A percentile compares a stretch with the other conserved stretches of the same genome.
phyloP scores from a whole-genome alignment of 768 basidiomycete genomes.

The Rhizopogon salebrosus region DNA sequence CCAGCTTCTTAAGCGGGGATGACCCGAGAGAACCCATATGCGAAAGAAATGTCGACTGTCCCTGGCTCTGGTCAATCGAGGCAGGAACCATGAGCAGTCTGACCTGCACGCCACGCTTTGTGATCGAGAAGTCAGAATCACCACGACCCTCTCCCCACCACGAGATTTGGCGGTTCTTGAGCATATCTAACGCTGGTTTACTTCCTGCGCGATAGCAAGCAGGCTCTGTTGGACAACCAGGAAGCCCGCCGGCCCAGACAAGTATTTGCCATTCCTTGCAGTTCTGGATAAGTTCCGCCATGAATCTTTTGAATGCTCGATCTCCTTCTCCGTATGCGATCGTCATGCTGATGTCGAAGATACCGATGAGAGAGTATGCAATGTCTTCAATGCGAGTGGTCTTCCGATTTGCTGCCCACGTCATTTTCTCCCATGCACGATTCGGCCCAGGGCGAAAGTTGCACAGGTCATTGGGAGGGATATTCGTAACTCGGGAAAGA shows the following conservation, averaged over 20 bases:
- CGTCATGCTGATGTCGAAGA: conserved; percentile 18
- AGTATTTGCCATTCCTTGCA: conserved; percentile 15
- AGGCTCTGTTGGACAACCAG: conserved; percentile 13
- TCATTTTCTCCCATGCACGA: conserved; percentile 14
- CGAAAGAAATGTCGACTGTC: neutral
- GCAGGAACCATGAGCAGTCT: conserved; percentile 12
- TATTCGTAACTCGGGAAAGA: conserved; percentile 9
- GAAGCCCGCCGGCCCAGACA: conserved; percentile 14
- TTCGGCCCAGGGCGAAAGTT: conserved; percentile 15
- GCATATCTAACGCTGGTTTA: neutral
- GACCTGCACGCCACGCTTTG: conserved; percentile 14
- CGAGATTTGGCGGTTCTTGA: neutral
- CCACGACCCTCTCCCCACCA: conserved; percentile 2
- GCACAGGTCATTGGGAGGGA: conserved; percentile 7
- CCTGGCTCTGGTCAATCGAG: too few species aligned
- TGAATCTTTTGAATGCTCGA: conserved; percentile 18
- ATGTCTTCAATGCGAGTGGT: conserved; percentile 22
- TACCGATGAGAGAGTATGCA: conserved; percentile 19
- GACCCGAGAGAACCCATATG: conserved; percentile 10
- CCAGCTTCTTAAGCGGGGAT: conserved; percentile 6
- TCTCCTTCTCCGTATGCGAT: conserved; percentile 20
- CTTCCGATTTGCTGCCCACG: conserved; percentile 17
- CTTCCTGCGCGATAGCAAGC: conserved; percentile 10
- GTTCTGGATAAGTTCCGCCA: conserved; percentile 11
- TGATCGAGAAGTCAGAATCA: conserved; percentile 13